A percentile compares a stretch with the other conserved stretches of the same genome.
Conservation (phyloP, 352 stramenopile genomes). For the Phytophthora rubi region DNA sequence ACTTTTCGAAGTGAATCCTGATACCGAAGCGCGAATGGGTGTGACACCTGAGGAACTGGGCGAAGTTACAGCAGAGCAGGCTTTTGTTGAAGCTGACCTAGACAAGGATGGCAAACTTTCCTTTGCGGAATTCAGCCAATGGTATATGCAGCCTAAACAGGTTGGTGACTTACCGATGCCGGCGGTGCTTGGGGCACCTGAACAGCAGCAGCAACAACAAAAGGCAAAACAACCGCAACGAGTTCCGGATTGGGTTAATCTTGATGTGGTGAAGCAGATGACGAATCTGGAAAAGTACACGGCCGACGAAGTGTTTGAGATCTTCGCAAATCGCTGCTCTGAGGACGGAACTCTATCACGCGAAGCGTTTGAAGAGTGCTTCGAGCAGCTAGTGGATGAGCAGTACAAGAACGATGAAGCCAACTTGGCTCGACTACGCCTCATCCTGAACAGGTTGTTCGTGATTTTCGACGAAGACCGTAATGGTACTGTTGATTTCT, state of each 20-base stretch:
- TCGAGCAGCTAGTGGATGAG: slow-evolving; percentile 84
- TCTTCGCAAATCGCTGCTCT: slow-evolving; percentile 83
- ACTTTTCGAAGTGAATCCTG: slow-evolving; percentile 83
- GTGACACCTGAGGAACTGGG: slow-evolving; percentile 78
- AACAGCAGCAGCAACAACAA: slow-evolving; percentile 17
- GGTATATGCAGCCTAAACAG: slow-evolving; percentile 69
- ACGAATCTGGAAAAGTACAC: slow-evolving; percentile 85
- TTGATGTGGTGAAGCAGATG: slow-evolving; percentile 85
- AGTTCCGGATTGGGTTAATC: slow-evolving; percentile 61
- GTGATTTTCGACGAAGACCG: slow-evolving; percentile 82
- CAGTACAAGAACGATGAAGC: slow-evolving; percentile 77
- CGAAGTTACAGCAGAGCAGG: slow-evolving; percentile 77
- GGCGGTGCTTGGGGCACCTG: slow-evolving; percentile 27
- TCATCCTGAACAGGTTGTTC: slow-evolving; percentile 84
- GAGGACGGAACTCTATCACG: slow-evolving; percentile 83
- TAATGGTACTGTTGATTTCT: slow-evolving; percentile 85
- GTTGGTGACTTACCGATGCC: slow-evolving; percentile 25
- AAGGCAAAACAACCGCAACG: slow-evolving; percentile 39
- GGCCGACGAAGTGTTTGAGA: slow-evolving; percentile 85
- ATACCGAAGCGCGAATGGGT: slow-evolving; percentile 60
- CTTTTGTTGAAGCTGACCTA: slow-evolving; percentile 80
- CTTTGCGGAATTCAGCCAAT: slow-evolving; percentile 85
- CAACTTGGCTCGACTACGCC: slow-evolving; percentile 61
- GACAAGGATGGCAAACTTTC: slow-evolving; percentile 82
- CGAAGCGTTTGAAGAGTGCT: slow-evolving; percentile 85